These are phyloP conservation scores for Penicillium sclerotigenum DNA, from an alignment of 2,329 filamentous ascomycete genomes.

Conservation along the genomic window DNA sequence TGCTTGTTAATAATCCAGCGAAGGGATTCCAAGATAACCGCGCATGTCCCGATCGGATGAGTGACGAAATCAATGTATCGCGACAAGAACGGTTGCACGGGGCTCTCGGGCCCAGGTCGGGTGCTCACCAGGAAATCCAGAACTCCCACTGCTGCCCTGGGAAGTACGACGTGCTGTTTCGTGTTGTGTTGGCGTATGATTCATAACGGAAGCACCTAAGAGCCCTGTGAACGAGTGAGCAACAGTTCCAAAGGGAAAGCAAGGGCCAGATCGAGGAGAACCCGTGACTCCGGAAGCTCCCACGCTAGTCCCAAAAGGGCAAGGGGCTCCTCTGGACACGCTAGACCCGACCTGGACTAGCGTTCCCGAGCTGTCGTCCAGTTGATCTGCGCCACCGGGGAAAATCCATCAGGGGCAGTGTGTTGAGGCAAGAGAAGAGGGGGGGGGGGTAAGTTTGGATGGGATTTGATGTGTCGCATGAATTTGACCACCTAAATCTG, in stretches of 20 bases:
- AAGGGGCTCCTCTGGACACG: slow-evolving; percentile 15
- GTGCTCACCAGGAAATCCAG: slow-evolving; percentile 39
- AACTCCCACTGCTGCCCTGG: slow-evolving; percentile 37
- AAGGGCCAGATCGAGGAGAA: slow-evolving; percentile 23
- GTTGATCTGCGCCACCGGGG: slow-evolving; percentile 30
- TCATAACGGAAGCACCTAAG: slow-evolving; percentile 34
- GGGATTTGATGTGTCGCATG: not conserved
- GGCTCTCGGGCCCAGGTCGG: slow-evolving; percentile 14
- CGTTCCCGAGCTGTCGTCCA: slow-evolving; percentile 33
- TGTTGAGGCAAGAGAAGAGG: slow-evolving; percentile 1
- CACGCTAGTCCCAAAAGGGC: slow-evolving; percentile 30
- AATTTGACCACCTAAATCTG: not conserved
- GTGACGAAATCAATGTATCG: slow-evolving; percentile 1
- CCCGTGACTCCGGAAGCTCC: slow-evolving; percentile 37
- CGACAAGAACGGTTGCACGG: slow-evolving; percentile 6
- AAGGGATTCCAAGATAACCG: not conserved
- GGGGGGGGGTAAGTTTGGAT: not conserved
- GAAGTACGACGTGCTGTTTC: slow-evolving; percentile 37
- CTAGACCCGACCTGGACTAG: slow-evolving; percentile 32
- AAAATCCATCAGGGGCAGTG: slow-evolving; percentile 16
- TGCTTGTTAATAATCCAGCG: not conserved
- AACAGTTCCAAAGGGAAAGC: slow-evolving; percentile 21
- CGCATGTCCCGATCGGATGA: not conserved
- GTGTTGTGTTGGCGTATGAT: slow-evolving; percentile 28
- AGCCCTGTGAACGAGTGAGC: slow-evolving; percentile 17